Percentiles rank a stretch among this genome's conserved stretches.
These are phyloP conservation scores for Castanea sativa DNA, from an alignment of 306 rosid genomes.

Conservation along the genomic window DNA sequence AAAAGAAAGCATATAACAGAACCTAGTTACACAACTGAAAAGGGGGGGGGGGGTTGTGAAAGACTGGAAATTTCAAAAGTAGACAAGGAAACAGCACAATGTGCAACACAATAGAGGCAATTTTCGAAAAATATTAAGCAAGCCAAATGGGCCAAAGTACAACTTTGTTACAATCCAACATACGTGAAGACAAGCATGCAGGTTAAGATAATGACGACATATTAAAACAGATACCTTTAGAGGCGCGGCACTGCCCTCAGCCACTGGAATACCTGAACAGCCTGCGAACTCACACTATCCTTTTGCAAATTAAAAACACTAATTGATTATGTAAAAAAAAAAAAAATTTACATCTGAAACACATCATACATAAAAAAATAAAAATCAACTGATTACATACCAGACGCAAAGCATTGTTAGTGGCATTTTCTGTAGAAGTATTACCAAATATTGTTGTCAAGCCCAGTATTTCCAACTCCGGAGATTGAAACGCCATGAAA, in stretches of 20 bases:
- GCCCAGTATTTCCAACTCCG: constrained; percentile 73
- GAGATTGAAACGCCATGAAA: constrained; percentile 81
- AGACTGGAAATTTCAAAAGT: neutral
- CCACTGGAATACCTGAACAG: constrained; percentile 69
- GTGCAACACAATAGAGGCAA: neutral
- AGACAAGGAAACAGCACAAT: too few species aligned
- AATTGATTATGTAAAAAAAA: constrained; percentile 47
- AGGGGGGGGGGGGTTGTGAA: neutral
- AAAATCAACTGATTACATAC: constrained; percentile 43
- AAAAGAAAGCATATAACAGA: neutral
- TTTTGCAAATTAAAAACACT: constrained; percentile 58
- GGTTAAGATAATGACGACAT: constrained; percentile 6
- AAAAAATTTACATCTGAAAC: neutral
- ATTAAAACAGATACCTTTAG: constrained; percentile 60
- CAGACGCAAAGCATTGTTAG: constrained; percentile 87
- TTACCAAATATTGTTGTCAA: constrained; percentile 83
- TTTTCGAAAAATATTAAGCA: neutral
- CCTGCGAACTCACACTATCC: constrained; percentile 99
- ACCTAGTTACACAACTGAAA: neutral
- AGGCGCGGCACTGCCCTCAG: constrained; percentile 76
- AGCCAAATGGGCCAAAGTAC: neutral
- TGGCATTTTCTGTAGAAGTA: constrained; percentile 59
- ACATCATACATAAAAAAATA: constrained; percentile 4
- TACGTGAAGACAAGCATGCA: neutral
- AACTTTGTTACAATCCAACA: constrained; percentile 5